Conservation (phyloP, 179 eudicot genomes). For the Silene vulgaris region DNA sequence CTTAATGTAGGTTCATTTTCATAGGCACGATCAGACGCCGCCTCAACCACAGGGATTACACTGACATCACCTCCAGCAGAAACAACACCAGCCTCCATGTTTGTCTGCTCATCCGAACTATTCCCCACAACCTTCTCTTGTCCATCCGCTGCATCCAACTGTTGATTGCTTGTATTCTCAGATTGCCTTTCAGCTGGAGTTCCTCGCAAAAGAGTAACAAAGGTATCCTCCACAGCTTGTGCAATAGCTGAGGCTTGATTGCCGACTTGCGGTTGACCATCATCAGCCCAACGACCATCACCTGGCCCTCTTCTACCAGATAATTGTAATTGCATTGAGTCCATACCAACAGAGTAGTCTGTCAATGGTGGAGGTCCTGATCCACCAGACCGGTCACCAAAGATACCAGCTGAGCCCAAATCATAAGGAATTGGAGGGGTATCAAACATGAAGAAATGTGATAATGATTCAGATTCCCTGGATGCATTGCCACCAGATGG, state of each 20-base stretch:
- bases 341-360: conserved; percentile 86
- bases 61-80: conserved; percentile 29
- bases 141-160: conserved; percentile 25
- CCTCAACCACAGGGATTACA: conserved; percentile 28
- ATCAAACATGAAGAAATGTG: conserved; percentile 91
- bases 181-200: conserved; percentile 41
- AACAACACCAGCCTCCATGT: conserved; percentile 31
- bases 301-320: conserved; percentile 87
- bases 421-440: conserved; percentile 76
- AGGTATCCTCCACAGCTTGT: conserved; percentile 80
- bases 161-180: conserved; percentile 37
- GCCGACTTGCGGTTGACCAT: conserved; percentile 94
- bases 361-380: conserved; percentile 63
- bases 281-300: conserved; percentile 99
- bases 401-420: conserved; percentile 53
- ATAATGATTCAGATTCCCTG: conserved; percentile 58
- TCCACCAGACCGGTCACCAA: conserved; percentile 69
- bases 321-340: conserved; percentile 60
- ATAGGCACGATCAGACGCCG: conserved; percentile 24
- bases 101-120: conserved; percentile 36
- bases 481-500: conserved; percentile 57
- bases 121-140: conserved; percentile 28
- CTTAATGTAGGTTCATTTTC: conserved; percentile 33
- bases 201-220: conserved; percentile 55
- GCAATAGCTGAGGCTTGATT: conserved; percentile 84